A percentile compares a stretch with the other conserved stretches of the same genome.
These are phyloP conservation scores for Tolypocladium inflatum DNA, from an alignment of 2,329 filamentous ascomycete genomes.

Conservation along the genomic window DNA sequence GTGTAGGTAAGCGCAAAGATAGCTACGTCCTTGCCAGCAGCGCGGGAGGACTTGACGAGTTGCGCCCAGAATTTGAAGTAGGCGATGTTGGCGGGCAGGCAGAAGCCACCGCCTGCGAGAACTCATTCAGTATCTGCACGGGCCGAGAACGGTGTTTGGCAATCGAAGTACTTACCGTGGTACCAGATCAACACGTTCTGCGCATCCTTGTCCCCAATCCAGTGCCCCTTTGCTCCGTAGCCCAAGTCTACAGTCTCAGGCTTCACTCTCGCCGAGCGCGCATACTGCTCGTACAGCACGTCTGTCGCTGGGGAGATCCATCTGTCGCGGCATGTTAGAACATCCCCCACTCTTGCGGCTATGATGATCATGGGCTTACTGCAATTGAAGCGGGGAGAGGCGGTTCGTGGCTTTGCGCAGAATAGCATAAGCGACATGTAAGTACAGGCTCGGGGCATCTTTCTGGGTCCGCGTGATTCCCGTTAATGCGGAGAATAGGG, in stretches of 20 bases:
- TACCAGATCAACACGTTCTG: constrained; percentile 13
- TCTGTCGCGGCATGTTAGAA: constrained; percentile 1
- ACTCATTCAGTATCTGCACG: not conserved
- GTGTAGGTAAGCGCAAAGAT: constrained; percentile 11
- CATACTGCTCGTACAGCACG: constrained; percentile 9
- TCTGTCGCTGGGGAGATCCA: constrained; percentile 9
- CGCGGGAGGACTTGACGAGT: constrained; percentile 6
- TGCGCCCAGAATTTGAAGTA: constrained; percentile 10
- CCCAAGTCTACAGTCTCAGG: constrained; percentile 9
- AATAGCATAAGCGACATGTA: constrained; percentile 12
- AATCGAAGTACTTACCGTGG: constrained; percentile 7
- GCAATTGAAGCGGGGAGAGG: constrained; percentile 9
- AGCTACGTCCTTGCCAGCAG: constrained; percentile 7
- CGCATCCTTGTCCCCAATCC: constrained; percentile 11
- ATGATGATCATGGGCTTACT: constrained; percentile 2
- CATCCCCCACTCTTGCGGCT: not conserved
- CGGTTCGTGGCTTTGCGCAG: constrained; percentile 8
- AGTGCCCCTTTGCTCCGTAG: constrained; percentile 10
- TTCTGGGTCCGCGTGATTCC: not conserved
- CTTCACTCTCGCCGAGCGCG: constrained; percentile 3
- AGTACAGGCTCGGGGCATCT: constrained; percentile 10
- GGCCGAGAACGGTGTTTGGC: not conserved
- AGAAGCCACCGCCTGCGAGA: constrained; percentile 10
- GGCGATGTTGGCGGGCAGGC: constrained; percentile 10
- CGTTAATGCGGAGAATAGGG: not conserved